phyloP scores from a whole-genome alignment of 371 early-diverging fungal genomes.

The Gilbertella persicaria region DNA sequence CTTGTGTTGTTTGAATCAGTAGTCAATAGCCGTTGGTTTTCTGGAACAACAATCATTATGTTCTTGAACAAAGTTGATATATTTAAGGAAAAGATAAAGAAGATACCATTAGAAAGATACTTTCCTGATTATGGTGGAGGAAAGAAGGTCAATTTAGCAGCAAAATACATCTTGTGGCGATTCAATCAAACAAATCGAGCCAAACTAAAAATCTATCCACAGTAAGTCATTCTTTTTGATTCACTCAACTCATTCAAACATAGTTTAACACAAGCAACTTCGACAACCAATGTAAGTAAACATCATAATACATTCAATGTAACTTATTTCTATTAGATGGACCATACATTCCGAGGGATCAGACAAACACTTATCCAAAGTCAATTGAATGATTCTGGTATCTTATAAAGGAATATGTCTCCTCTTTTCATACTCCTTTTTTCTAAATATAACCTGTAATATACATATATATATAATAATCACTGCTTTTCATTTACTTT shows the following conservation, averaged over 20 bases:
- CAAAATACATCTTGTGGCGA: constrained; percentile 78
- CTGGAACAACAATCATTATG: constrained; percentile 69
- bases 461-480: not conserved
- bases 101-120: constrained; percentile 56
- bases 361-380: constrained; percentile 70
- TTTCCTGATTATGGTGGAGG: constrained; percentile 71
- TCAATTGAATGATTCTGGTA: constrained; percentile 60
- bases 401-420: constrained; percentile 34
- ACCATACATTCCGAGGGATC: constrained; percentile 67
- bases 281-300: constrained; percentile 73
- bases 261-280: constrained; percentile 79
- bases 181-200: constrained; percentile 78
- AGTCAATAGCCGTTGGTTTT: constrained; percentile 69
- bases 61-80: constrained; percentile 85
- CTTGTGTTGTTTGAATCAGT: constrained; percentile 81
- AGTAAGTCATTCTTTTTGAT: constrained; percentile 43
- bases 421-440: not conserved
- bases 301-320: constrained; percentile 13
- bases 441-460: not conserved
- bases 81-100: constrained; percentile 59
- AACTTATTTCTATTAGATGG: constrained; percentile 13
- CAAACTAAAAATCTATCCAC: constrained; percentile 77
- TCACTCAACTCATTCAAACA: not conserved
- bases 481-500: no score
- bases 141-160: constrained; percentile 67